Evolutionary conservation across 78 protist genomes (phyloP).

Genomic region (Dictyostelium discoideum): DNA sequence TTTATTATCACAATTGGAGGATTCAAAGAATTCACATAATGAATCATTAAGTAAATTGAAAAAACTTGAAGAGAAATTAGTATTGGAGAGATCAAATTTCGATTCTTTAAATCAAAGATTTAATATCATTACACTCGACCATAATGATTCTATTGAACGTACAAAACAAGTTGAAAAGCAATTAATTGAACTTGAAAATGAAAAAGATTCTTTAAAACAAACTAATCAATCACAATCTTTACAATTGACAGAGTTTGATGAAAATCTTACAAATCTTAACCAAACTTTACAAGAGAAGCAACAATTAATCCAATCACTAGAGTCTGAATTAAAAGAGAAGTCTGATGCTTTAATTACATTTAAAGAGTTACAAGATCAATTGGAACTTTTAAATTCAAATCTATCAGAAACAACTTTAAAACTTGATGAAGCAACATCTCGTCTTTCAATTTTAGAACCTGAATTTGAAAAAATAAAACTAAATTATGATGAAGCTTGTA

Average conservation of each 20-base stretch:
- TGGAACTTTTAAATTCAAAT: neutral
- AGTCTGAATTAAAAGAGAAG: neutral
- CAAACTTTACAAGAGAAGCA: neutral
- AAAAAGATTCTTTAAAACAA: neutral
- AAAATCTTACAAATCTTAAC: neutral
- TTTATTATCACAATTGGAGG: neutral
- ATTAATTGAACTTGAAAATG: neutral
- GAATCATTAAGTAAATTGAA: neutral
- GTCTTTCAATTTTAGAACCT: neutral
- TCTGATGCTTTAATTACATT: neutral
- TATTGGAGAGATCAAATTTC: constrained; percentile 41
- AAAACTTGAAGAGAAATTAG: constrained; percentile 19
- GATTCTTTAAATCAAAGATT: constrained; percentile 40
- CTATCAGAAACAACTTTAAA: neutral
- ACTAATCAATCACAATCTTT: neutral
- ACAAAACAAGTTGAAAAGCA: neutral
- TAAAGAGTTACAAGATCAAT: neutral
- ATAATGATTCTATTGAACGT: neutral
- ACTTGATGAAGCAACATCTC: neutral
- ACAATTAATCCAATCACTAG: neutral
- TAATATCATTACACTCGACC: neutral
- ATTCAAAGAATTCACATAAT: neutral
- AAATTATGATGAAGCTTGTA: neutral
- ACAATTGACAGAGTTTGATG: neutral
- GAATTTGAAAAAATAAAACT: constrained; percentile 12